Percentiles rank a stretch among this genome's conserved stretches.
phyloP scores from a whole-genome alignment of 306 rosid genomes.

The Nissolia schottii region DNA sequence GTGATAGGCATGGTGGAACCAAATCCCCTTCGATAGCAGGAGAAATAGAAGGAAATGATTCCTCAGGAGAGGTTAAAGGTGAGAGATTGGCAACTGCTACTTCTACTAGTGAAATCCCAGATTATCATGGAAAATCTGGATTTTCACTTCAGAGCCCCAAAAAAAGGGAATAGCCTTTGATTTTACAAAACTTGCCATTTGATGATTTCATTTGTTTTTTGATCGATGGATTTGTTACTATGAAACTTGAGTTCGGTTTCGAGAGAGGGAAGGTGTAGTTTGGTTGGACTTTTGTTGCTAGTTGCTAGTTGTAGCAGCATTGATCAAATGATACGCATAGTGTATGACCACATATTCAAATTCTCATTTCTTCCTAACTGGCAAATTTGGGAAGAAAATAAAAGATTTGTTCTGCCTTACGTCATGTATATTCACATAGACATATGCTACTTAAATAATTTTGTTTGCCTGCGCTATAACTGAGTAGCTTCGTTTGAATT shows the following conservation, averaged over 20 bases:
- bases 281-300: neutral
- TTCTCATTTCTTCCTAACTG: neutral
- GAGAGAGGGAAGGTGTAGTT: constrained; percentile 52
- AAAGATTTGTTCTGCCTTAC: neutral
- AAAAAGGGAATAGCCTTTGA: neutral
- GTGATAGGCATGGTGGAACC: constrained; percentile 24
- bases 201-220: neutral
- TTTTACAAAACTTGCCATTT: neutral
- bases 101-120: constrained; percentile 8
- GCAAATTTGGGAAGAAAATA: constrained; percentile 6
- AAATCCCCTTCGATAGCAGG: constrained; percentile 23
- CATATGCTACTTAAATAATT: neutral
- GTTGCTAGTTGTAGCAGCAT: neutral
- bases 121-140: constrained; percentile 20
- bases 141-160: constrained; percentile 56
- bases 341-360: neutral
- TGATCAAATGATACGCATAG: neutral
- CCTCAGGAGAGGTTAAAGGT: constrained; percentile 29
- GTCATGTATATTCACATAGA: neutral
- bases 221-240: constrained; percentile 12
- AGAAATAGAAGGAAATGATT: constrained; percentile 25
- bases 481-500: neutral
- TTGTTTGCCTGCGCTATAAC: neutral
- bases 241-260: neutral
- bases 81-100: constrained; percentile 12